Evolutionary conservation across 179 eudicot species (phyloP), one percentile per base, ranked within the genome.

Genomic region (Silene vulgaris): DNA sequence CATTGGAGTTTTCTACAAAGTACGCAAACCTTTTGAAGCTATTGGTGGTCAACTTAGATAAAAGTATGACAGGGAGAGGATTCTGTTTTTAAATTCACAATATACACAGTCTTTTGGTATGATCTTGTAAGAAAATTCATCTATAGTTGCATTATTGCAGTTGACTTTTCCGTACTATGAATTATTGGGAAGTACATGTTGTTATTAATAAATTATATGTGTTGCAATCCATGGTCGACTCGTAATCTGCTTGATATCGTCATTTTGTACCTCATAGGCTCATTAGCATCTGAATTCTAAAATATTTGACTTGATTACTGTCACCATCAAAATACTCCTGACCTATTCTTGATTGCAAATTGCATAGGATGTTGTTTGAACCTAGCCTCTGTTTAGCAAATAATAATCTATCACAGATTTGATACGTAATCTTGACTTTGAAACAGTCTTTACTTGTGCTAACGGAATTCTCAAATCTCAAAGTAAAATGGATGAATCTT

Each of bases 121-220:
- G 59, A 29, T 40, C 40, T 37, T 76, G 48, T 43, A 67, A 40
- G 17, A 68, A 65, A 14, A 45, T 45, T 9, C 52, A 70, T 45
- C 50, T 32, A 19, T 59, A 48, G 1, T 26, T 35, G 40, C 59
- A 76, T 60, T 74, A 40, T 72, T 80, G 62, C 54, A 45, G 69
- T 68, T 80, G 83, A 80, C 80, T 57, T 56, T 76, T 76, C 79
- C 23, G 43, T 16, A 54, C 56, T n/a, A 12, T 48, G 62, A 12
- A 20, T 50, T 29, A n/a, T 20, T 23, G 19, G 28, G 59, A n/a
- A 67, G 50, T 68, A 54, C 37, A 76, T 52, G 20, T 54, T 14
- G 74, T 66, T 32, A 20, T 20, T 56, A 43, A 8, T 2, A 11
- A 65, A 68, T 14, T 57, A 35, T 32, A 40, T 76, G 16, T 69